Evolutionary conservation across 2,329 filamentous ascomycete species (phyloP).

Genomic region (Botrytis paeoniae): DNA sequence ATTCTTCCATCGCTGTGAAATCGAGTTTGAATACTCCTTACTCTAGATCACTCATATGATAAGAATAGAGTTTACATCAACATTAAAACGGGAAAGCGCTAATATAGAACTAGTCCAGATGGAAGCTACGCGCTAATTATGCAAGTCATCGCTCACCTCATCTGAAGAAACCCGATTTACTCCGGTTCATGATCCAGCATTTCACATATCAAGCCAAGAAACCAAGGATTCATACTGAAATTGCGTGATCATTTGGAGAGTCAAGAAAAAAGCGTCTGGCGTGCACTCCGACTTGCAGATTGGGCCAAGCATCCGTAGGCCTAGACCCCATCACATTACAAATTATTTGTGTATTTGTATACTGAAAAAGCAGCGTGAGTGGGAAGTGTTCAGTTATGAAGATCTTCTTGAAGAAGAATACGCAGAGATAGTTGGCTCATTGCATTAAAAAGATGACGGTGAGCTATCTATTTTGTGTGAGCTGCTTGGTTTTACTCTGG

Average conservation of each 20-base stretch:
- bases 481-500: background rate
- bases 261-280: rapidly evolving
- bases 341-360: background rate
- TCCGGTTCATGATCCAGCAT: background rate
- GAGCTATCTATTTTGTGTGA: too few species aligned
- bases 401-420: background rate
- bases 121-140: background rate
- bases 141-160: background rate
- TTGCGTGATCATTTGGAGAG: background rate
- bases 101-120: background rate
- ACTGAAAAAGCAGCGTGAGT: background rate
- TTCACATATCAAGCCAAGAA: background rate
- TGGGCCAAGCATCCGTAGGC: too few species aligned
- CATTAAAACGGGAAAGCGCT: background rate
- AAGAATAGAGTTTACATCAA: background rate
- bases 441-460: background rate
- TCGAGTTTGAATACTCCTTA: background rate
- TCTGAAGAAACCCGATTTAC: background rate
- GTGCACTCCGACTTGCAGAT: background rate
- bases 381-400: background rate
- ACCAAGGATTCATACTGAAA: background rate
- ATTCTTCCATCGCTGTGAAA: background rate
- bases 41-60: background rate
- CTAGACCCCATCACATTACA: background rate
- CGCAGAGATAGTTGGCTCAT: background rate